phyloP scores from a whole-genome alignment of 208 protist genomes.

The Trypanosomatidae sp. region DNA sequence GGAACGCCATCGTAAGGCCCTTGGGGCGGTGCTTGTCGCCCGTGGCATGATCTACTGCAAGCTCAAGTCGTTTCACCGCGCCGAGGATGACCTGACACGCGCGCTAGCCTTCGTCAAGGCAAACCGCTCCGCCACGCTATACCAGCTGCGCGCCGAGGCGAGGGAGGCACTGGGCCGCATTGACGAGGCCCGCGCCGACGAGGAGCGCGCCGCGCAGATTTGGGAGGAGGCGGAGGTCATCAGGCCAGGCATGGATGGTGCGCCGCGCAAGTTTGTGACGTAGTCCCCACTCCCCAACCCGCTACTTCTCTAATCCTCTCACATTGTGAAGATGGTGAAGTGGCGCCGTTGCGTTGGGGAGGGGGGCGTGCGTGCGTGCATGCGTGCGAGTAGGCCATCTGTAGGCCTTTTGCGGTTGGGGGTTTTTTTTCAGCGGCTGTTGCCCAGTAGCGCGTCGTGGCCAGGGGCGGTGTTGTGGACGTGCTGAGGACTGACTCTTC shows the following conservation, averaged over 20 bases:
- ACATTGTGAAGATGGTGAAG: neutral
- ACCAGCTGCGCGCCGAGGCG: constrained; percentile 86
- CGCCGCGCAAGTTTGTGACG: constrained; percentile 81
- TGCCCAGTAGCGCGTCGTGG: neutral
- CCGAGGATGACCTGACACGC: constrained; percentile 83
- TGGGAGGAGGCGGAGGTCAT: constrained; percentile 89
- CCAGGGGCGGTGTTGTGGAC: neutral
- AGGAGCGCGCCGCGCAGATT: constrained; percentile 82
- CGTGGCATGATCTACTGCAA: constrained; percentile 88
- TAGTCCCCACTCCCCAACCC: constrained; percentile 18
- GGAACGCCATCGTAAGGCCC: constrained; percentile 77
- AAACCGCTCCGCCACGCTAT: constrained; percentile 74
- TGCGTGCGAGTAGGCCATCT: neutral
- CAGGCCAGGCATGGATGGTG: constrained; percentile 66
- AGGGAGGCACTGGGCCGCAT: constrained; percentile 79
- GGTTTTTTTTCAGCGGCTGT: neutral
- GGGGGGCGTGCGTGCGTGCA: neutral
- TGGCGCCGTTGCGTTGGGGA: neutral
- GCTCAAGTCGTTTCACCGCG: constrained; percentile 75
- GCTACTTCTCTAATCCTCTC: neutral
- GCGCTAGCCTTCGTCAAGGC: constrained; percentile 79
- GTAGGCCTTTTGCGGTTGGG: neutral
- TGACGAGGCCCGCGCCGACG: constrained; percentile 80
- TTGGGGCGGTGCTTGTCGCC: constrained; percentile 77
- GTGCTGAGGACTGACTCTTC: neutral